A percentile compares a stretch with the other conserved stretches of the same genome.
Conservation (phyloP, 305 asterid species). For the Petunia hybrid region DNA sequence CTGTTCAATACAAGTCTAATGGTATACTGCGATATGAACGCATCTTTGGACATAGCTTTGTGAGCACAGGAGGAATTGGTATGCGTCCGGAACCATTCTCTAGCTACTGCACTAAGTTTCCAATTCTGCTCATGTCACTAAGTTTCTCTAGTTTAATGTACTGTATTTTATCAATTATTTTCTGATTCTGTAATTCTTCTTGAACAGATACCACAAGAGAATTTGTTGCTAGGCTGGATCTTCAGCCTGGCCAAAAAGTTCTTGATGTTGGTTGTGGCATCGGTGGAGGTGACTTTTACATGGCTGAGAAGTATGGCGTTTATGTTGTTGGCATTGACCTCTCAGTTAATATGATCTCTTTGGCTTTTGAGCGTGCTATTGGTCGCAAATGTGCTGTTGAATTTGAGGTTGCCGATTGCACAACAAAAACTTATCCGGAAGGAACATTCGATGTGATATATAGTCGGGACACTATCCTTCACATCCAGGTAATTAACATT, state of each 20-base stretch:
- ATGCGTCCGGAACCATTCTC: slow-evolving; percentile 9
- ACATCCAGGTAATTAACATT: slow-evolving; percentile 67
- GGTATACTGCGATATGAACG: slow-evolving; percentile 95
- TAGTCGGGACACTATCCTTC: slow-evolving; percentile 97
- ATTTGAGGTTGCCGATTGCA: slow-evolving; percentile 98
- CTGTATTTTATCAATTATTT: not conserved
- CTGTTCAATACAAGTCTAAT: slow-evolving; percentile 83
- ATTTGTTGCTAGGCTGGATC: slow-evolving; percentile 77
- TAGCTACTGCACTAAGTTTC: not conserved
- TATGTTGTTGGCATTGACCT: slow-evolving; percentile 96
- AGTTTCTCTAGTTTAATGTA: no score
- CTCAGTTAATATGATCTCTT: slow-evolving; percentile 89
- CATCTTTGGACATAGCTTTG: slow-evolving; percentile 89
- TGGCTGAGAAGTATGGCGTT: slow-evolving; percentile 90
- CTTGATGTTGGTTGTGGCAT: slow-evolving; percentile 99
- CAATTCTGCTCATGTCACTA: not conserved
- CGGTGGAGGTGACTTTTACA: slow-evolving; percentile 98
- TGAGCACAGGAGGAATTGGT: slow-evolving; percentile 99
- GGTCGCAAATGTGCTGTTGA: slow-evolving; percentile 88
- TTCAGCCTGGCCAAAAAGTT: slow-evolving; percentile 89
- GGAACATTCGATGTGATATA: slow-evolving; percentile 86
- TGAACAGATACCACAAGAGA: slow-evolving; percentile 87
- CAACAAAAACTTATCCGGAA: slow-evolving; percentile 78
- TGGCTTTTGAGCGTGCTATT: slow-evolving; percentile 90
- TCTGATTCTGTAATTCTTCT: slow-evolving; percentile 30